Percentiles rank a stretch among this genome's conserved stretches.
Evolutionary conservation across 1,284 basidiomycete species (phyloP).

Genomic region (Cutaneotrichosporon cyanovorans): DNA sequence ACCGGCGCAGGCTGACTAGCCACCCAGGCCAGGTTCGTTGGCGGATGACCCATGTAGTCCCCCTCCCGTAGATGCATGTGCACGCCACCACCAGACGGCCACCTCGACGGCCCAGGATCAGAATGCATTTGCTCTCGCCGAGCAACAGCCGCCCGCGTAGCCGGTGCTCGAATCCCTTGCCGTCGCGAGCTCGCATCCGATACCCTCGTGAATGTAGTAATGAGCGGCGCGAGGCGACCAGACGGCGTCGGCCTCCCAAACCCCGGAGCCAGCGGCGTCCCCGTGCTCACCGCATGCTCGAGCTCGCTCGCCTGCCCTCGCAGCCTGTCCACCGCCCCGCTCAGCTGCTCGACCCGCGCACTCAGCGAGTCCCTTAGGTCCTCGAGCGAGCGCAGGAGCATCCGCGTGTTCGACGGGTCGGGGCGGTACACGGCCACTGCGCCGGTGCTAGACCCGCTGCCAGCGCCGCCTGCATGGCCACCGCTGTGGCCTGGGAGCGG

Average conservation of each 20-base stretch:
- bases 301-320: constrained; percentile 27
- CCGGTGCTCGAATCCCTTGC: neutral
- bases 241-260: constrained; percentile 6
- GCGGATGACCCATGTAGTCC: constrained; percentile 1
- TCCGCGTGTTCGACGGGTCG: constrained; percentile 16
- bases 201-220: neutral
- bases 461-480: no score
- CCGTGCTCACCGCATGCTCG: constrained; percentile 16
- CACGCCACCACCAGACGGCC: neutral
- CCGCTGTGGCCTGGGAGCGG: neutral
- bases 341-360: constrained; percentile 25
- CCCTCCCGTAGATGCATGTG: neutral
- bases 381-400: constrained; percentile 23
- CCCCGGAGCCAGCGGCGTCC: constrained; percentile 6
- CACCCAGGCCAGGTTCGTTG: constrained; percentile 10
- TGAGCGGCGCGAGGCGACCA: neutral
- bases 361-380: constrained; percentile 26
- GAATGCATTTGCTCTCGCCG: neutral
- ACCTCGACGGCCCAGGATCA: neutral
- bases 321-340: constrained; percentile 24
- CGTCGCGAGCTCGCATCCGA: no score
- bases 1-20: constrained; percentile 9
- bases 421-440: neutral
- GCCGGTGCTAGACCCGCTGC: no score
- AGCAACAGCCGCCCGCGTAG: neutral